Conservation (phyloP, 805 yeast species). For the Zygosaccharomyces kombuchaensis region DNA sequence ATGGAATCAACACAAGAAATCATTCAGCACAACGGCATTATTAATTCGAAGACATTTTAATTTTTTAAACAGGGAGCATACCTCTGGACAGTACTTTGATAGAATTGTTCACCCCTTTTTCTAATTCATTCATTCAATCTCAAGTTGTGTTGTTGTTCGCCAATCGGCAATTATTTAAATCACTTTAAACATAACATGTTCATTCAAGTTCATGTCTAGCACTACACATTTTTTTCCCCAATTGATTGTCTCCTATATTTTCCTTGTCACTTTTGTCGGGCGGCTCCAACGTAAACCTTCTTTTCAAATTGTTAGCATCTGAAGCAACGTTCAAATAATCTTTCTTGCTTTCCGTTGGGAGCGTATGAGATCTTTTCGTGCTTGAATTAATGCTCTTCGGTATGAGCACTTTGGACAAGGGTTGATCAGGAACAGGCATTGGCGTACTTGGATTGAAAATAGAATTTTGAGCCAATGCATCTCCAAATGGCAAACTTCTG, state of each 20-base stretch:
- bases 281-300: conserved; percentile 21
- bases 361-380: conserved; percentile 15
- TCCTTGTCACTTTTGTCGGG: conserved; percentile 6
- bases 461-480: not conserved
- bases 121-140: too few species aligned
- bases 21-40: not conserved
- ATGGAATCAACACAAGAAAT: not conserved
- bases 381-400: conserved; percentile 28
- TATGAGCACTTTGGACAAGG: conserved; percentile 24
- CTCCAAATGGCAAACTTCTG: not conserved
- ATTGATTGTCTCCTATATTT: not conserved
- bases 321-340: not conserved
- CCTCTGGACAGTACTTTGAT: not conserved
- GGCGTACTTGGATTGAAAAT: conserved; percentile 25
- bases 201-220: not conserved
- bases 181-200: not conserved
- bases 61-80: not conserved
- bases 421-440: conserved; percentile 30
- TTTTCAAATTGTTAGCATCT: conserved; percentile 20
- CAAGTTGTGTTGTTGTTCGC: too few species aligned
- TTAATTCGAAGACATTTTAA: not conserved
- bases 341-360: conserved; percentile 9
- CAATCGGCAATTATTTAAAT: too few species aligned
- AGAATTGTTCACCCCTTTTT: not conserved
- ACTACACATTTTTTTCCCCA: not conserved